Percentiles rank a stretch among this genome's conserved stretches.
Conservation (phyloP, 805 yeast species). For the Ogataea zsoltii region DNA sequence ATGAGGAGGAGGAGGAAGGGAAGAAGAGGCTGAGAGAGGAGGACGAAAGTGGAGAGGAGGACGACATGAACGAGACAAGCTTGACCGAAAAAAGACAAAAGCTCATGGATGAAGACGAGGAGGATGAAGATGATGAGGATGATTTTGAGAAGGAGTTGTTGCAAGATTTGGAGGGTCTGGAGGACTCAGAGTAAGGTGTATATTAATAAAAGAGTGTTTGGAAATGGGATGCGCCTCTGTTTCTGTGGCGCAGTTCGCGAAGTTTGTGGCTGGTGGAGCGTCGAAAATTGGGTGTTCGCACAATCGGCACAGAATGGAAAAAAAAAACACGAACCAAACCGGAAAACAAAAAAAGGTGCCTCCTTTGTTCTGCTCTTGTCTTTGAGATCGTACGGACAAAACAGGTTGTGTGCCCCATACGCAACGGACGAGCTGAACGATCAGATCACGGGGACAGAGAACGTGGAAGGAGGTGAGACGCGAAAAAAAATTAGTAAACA, state of each 20-base stretch:
- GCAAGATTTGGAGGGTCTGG: conserved; percentile 50
- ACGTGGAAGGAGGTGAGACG: too few relatives aligned
- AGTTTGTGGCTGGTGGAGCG: background rate
- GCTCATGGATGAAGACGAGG: conserved; percentile 3
- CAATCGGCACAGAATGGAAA: conserved; percentile 7
- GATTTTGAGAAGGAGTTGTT: conserved; percentile 51
- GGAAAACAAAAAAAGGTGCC: background rate
- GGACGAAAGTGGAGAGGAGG: conserved; percentile 24
- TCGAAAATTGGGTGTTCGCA: background rate
- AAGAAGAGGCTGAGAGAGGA: conserved; percentile 24
- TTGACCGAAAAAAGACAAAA: conserved; percentile 22
- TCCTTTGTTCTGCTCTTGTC: too few relatives aligned
- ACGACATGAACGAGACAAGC: conserved; percentile 15
- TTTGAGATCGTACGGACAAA: too few relatives aligned
- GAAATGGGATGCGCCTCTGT: background rate
- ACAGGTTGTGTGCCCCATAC: too few relatives aligned
- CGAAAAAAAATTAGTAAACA: too few relatives aligned
- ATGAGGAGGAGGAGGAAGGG: conserved; percentile 12
- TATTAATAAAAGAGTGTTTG: background rate
- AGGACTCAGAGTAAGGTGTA: conserved; percentile 24
- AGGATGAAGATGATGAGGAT: conserved; percentile 38
- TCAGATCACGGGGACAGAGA: too few relatives aligned
- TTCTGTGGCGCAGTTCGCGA: background rate
- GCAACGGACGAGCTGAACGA: too few relatives aligned
- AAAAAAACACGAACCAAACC: conserved; percentile 2